A percentile compares a stretch with the other conserved stretches of the same genome.
Evolutionary conservation across 164 flowering plant species (phyloP).

Genomic region (Aristolochia fimbriata): DNA sequence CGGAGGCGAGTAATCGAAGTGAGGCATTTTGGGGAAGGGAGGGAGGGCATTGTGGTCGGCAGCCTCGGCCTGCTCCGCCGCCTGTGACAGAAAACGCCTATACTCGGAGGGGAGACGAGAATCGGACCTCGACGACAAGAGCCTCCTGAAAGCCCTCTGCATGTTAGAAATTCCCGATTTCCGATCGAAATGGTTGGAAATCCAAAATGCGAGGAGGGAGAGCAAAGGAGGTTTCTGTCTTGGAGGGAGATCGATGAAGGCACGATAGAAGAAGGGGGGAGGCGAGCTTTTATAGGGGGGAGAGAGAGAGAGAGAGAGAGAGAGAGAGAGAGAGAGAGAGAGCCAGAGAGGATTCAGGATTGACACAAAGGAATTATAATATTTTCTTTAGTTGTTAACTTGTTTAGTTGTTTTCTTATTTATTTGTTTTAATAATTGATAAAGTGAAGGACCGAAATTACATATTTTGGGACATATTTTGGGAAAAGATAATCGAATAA

Average conservation of each 20-base stretch:
- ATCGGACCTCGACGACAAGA: background rate
- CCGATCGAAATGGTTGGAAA: background rate
- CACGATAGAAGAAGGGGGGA: background rate
- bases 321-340: too few relatives aligned
- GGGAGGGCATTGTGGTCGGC: slow-evolving; percentile 8
- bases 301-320: too few relatives aligned
- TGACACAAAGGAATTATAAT: too few relatives aligned
- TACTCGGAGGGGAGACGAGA: background rate
- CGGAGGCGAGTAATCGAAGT: slow-evolving; percentile 82
- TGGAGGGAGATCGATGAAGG: background rate
- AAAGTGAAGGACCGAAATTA: too few relatives aligned
- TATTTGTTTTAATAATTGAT: too few relatives aligned
- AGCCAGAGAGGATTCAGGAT: too few relatives aligned
- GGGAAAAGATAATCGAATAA: too few relatives aligned
- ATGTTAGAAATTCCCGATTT: background rate
- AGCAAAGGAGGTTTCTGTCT: background rate
- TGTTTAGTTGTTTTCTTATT: too few relatives aligned
- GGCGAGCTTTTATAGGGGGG: background rate
- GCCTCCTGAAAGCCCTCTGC: background rate
- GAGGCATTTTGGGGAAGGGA: slow-evolving; percentile 56
- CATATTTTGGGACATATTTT: too few relatives aligned
- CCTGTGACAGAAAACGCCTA: slow-evolving; percentile 16
- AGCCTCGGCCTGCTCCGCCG: slow-evolving; percentile 10
- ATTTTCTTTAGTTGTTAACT: too few relatives aligned
- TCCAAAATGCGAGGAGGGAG: background rate